A percentile compares a stretch with the other conserved stretches of the same genome.
phyloP scores from a whole-genome alignment of 805 yeast genomes.

The Yarrowia bubula region DNA sequence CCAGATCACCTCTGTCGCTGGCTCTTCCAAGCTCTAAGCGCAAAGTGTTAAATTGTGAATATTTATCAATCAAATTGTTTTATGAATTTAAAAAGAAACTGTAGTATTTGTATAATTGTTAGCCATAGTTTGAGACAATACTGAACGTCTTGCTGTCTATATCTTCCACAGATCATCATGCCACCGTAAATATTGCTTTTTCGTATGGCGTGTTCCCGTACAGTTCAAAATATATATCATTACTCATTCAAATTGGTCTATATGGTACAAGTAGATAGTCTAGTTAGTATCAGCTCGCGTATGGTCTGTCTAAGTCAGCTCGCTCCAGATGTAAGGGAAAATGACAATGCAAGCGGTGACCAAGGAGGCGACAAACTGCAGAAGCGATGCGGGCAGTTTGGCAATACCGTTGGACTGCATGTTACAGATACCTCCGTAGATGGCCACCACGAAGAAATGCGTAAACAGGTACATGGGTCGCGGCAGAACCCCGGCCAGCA shows the following conservation, averaged over 20 bases:
- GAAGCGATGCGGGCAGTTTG: conserved; percentile 67
- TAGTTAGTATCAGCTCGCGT: conserved; percentile 20
- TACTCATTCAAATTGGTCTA: conserved; percentile 19
- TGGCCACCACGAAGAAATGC: conserved; percentile 89
- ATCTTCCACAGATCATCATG: not conserved
- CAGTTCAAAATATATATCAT: not conserved
- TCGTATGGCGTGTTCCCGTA: not conserved
- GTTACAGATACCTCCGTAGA: conserved; percentile 74
- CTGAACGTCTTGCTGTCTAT: too few relatives aligned
- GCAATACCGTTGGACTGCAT: conserved; percentile 60
- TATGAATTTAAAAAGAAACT: not conserved
- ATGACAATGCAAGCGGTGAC: conserved; percentile 74
- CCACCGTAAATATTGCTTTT: not conserved
- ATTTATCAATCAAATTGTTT: conserved; percentile 20
- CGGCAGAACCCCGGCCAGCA: conserved; percentile 79
- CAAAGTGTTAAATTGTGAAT: conserved; percentile 15
- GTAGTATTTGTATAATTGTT: too few relatives aligned
- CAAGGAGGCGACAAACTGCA: conserved; percentile 66
- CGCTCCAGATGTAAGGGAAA: conserved; percentile 63
- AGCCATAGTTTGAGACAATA: too few relatives aligned
- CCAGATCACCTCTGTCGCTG: conserved; percentile 23
- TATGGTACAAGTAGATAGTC: conserved; percentile 14
- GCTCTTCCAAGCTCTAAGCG: conserved; percentile 26
- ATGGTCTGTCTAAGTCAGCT: conserved; percentile 31
- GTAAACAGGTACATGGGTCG: conserved; percentile 70